A percentile compares a stretch with the other conserved stretches of the same genome.
phyloP scores from a whole-genome alignment of 805 yeast species.

The Danielozyma ontarioensis region DNA sequence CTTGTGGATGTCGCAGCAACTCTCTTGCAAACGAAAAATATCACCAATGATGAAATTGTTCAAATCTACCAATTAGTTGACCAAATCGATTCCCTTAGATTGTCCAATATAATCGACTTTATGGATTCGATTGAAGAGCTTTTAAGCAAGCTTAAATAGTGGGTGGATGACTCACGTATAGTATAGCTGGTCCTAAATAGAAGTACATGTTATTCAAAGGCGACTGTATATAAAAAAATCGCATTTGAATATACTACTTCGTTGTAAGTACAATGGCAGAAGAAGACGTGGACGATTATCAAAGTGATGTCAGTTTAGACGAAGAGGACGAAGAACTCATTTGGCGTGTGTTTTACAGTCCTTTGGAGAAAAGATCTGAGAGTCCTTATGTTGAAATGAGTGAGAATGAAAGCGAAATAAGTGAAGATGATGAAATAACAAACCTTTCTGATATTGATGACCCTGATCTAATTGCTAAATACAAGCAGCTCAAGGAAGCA shows the following conservation, averaged over 20 bases:
- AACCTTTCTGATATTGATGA: conserved; percentile 34
- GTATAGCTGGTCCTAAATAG: no score
- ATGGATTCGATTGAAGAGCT: no score
- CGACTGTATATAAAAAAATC: not conserved
- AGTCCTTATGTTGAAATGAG: conserved; percentile 1
- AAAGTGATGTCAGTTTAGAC: conserved; percentile 36
- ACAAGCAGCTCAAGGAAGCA: conserved; percentile 26
- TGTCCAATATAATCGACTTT: no score
- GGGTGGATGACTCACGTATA: no score
- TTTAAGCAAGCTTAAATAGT: no score
- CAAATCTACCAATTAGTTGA: no score
- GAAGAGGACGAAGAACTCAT: conserved; percentile 43
- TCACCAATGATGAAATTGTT: no score
- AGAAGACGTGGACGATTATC: not conserved
- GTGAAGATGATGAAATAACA: conserved; percentile 12
- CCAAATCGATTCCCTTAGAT: no score
- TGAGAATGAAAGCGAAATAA: conserved; percentile 1
- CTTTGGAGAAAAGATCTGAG: conserved; percentile 10
- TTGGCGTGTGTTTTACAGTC: conserved; percentile 36
- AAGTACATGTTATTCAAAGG: no score
- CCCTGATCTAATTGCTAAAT: conserved; percentile 24
- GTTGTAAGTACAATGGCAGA: not conserved
- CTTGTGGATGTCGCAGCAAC: no score
- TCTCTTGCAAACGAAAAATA: no score
- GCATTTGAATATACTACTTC: no score